Conservation (phyloP, 2,329 filamentous ascomycete genomes). For the Pestalotiopsis sp. region DNA sequence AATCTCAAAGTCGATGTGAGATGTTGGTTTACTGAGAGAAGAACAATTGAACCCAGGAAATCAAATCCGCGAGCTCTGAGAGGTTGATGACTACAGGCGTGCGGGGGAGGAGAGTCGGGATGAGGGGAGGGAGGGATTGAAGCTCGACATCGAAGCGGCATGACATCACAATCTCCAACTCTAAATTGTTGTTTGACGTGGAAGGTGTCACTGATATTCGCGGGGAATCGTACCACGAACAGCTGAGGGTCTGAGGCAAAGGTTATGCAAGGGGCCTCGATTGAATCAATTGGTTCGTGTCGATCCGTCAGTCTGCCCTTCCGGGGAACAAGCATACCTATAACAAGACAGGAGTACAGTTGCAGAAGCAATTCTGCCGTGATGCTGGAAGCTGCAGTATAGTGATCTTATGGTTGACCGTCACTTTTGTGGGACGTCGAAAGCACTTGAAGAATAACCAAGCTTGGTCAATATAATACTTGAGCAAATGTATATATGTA, state of each 20-base stretch:
- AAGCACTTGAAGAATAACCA: too few species aligned
- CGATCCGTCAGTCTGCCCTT: neutral
- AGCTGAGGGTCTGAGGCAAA: neutral
- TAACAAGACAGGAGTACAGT: too few species aligned
- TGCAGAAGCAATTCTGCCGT: too few species aligned
- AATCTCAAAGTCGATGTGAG: neutral
- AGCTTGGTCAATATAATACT: too few species aligned
- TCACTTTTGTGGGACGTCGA: too few species aligned
- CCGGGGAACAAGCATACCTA: neutral
- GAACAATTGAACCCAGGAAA: neutral
- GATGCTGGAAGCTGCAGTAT: too few species aligned
- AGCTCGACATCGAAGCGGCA: neutral
- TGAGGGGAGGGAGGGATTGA: neutral
- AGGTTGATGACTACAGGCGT: neutral
- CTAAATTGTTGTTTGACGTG: neutral
- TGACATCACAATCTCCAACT: constrained; percentile 11
- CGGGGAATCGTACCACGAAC: neutral
- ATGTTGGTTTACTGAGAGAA: neutral
- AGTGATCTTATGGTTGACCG: too few species aligned
- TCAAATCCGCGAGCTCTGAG: constrained; percentile 9
- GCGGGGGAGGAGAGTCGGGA: neutral
- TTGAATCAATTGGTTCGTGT: neutral
- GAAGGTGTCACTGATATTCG: neutral
- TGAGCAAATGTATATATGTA: too few species aligned
- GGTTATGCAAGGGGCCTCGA: constrained; percentile 4